Base-by-base conservation (phyloP, 2,329 filamentous ascomycete genomes). In the Sporothrix inflata region DNA sequence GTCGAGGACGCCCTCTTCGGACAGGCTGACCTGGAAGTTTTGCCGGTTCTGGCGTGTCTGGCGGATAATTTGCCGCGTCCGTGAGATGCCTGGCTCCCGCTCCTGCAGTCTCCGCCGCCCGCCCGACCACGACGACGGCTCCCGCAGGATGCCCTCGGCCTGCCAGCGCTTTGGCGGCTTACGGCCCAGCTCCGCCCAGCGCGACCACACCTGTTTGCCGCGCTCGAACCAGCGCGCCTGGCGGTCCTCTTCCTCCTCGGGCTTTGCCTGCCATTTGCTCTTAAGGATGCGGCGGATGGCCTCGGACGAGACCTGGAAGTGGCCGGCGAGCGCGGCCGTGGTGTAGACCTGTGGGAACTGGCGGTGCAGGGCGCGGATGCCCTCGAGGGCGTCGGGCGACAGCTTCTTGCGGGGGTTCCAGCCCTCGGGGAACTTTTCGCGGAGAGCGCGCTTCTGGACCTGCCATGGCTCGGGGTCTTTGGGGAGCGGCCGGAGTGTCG, bases 371-470 rank as follows among this genome's bases (percentile, higher is more conserved):
- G 92, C 91, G 55, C 94, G 90, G 76, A 99, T 97, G 55, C 94
- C 94, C n/a, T 92, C 91, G 42, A 98, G 85, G 0, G 94, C 94
- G 80, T 98, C 95, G 0, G 96, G 96, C 0, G 96, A 98, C 11
- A 99, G 86, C 73, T 91, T 91, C 81, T 97, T 98, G 66, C 88
- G 87, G 40, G 96, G 95, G 38, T 87, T 86, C 94, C 95, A 99
- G 11, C 91, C 89, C 8, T 91, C 88, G 1, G 89, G 89, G 75
- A 98, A 96, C 78, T 98, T 99, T 74, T 88, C 81, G 77, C 90
- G 88, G 47, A 97, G 82, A 0, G 90, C 91, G 1, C 83, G 83
- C 79, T 97, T 98, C 76, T 98, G 92, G 16, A 88, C 80, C 79
- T 88, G 86, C 96, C 96, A 98, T 3, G 63, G n/a, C 42, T 78